Base-by-base conservation (phyloP, 1,139 yeast species). In the Wickerhamomyces sp. region DNA sequence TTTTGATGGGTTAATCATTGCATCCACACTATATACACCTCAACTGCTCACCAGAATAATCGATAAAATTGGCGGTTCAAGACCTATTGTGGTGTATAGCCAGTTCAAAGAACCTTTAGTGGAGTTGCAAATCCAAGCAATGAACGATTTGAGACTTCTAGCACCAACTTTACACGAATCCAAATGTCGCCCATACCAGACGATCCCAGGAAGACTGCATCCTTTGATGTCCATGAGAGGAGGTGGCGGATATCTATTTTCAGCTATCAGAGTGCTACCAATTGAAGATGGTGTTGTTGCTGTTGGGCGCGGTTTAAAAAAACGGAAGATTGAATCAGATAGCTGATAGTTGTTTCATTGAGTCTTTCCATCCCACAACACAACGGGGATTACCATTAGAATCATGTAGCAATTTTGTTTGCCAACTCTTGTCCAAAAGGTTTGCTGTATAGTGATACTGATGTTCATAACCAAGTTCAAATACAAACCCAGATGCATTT, bases 151-250 rank as follows among this genome's bases (percentile, higher is more conserved):
- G 47, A 70, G 90, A 38, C 75, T 87, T 10, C 68, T 92, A 51
- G 94, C 95, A 1, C 96, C 97, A 5, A 76, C 89, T 3, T 78
- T 94, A 22, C 70, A 76, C 45, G 97, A 90, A 59, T 77, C 95
- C 0, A 71, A 88, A 44, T 95, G 86, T 8, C 76, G 97, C 47
- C 83, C 82, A 37, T 88, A 84, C 58, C 99, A 92, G 63, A 89
- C 97, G 4, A 77, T 92, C 22, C 89, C 95, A 12, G 98, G 98
- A 7, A 79, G 95, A 58, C 70, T 92, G 59, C 98, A 94, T 60
- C 99, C 99, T 0, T 63, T 81, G 44, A 94, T 92, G 99, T 86
- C 97, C 1, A 81, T 84, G 74, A 74, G 88, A 56, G 90, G 96
- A 3, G 92, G 83, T 42, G 97, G 97, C 37, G 99, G 99, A 0